Evolutionary conservation across 2,329 filamentous ascomycete genomes (phyloP).

Genomic region (Cephalotrichum gorgonifer): DNA sequence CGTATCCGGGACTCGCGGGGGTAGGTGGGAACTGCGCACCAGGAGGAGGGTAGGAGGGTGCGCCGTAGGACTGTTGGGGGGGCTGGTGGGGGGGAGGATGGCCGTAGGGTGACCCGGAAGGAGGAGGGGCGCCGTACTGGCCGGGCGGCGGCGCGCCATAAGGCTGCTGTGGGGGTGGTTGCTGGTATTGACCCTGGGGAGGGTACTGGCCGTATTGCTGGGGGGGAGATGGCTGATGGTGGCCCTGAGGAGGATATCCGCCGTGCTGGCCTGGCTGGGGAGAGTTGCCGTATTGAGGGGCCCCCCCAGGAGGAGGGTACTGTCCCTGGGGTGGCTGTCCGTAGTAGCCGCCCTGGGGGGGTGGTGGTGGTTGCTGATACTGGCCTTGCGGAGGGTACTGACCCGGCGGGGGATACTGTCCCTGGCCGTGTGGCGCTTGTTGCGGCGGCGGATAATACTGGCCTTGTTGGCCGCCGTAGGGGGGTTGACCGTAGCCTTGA

Average conservation of each 20-base stretch:
- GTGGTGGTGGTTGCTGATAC: slow-evolving; percentile 9
- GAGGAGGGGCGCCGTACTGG: slow-evolving; percentile 24
- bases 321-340: slow-evolving; percentile 12
- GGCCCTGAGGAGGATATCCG: background rate
- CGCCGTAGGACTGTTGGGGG: slow-evolving; percentile 24
- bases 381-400: slow-evolving; percentile 17
- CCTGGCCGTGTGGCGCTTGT: slow-evolving; percentile 19
- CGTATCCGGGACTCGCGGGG: slow-evolving; percentile 64
- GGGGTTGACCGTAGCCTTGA: slow-evolving; percentile 15
- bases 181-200: too few relatives aligned
- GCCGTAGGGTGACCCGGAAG: slow-evolving; percentile 14
- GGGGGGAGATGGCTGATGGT: slow-evolving; percentile 6
- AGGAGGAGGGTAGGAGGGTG: slow-evolving; percentile 19
- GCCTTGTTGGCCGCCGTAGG: slow-evolving; percentile 18
- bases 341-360: slow-evolving; percentile 6
- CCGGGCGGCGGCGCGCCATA: slow-evolving; percentile 15
- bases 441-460: slow-evolving; percentile 23
- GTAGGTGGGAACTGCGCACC: slow-evolving; percentile 30
- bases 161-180: slow-evolving; percentile 23
- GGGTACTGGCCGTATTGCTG: slow-evolving; percentile 16
- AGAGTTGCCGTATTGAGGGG: background rate
- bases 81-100: slow-evolving; percentile 17
- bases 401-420: slow-evolving; percentile 11
- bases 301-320: slow-evolving; percentile 4
- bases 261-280: slow-evolving; percentile 4